A percentile compares a stretch with the other conserved stretches of the same genome.
phyloP scores from a whole-genome alignment of 805 yeast species.

The Ogataea angusta region DNA sequence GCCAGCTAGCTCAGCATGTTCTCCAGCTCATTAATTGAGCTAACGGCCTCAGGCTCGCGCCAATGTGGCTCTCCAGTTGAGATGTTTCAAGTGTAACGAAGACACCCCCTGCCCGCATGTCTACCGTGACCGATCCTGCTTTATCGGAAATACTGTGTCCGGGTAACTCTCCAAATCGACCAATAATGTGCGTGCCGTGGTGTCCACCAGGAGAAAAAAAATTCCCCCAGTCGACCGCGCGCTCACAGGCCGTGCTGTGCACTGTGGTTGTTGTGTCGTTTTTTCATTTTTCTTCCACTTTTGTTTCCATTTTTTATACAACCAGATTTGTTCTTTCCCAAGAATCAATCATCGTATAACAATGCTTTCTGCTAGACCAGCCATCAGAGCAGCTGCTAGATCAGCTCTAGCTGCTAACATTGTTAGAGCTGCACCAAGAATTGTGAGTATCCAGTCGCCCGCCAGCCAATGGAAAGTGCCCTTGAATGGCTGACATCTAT shows the following conservation, averaged over 20 bases:
- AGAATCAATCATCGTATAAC: constrained; percentile 14
- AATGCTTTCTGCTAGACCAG: constrained; percentile 85
- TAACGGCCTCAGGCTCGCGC: too few relatives aligned
- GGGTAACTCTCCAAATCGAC: constrained; percentile 6
- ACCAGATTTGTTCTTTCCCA: constrained; percentile 14
- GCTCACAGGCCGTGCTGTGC: constrained; percentile 3
- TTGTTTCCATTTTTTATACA: constrained; percentile 16
- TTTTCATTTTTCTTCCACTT: constrained; percentile 14
- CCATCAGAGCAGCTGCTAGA: constrained; percentile 82
- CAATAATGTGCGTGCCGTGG: constrained; percentile 12
- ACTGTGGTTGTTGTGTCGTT: constrained; percentile 5
- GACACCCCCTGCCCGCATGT: neutral
- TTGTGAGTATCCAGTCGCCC: constrained; percentile 37
- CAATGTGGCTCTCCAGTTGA: neutral
- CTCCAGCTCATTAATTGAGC: too few relatives aligned
- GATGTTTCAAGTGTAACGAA: neutral
- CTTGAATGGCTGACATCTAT: neutral
- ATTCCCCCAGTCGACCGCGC: constrained; percentile 3
- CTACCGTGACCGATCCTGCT: constrained; percentile 1
- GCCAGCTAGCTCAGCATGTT: too few relatives aligned
- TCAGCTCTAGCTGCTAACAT: constrained; percentile 59
- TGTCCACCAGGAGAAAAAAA: constrained; percentile 11
- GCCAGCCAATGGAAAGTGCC: constrained; percentile 1
- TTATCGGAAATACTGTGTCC: constrained; percentile 10
- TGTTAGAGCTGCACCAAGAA: constrained; percentile 42